Base-by-base conservation (phyloP, 257 asterid species). In the Mentha longifolia region DNA sequence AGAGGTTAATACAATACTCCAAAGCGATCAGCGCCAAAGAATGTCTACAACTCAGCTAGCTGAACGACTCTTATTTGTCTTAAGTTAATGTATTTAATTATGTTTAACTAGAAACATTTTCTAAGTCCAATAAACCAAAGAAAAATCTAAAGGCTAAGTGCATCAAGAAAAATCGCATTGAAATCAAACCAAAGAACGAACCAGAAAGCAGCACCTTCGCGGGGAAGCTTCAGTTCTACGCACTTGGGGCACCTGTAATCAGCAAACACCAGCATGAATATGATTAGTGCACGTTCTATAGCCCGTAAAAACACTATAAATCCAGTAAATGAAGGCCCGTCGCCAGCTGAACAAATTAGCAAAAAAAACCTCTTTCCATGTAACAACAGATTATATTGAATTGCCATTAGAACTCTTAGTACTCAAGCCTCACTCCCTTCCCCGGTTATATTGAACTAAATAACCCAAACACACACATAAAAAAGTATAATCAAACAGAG, bases 161-260 rank as follows among this genome's bases (percentile, higher is more conserved):
- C 0, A 3, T 59, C 49, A 43, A 67, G 45, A 56, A 47, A 79
- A 68, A 46, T 33, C 37, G 47, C 45, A 74, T 35, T 61, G 31
- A 33, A 42, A 20, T 72, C 17, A 45, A 25, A 66, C 64, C 57
- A 80, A 43, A 67, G 67, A 70, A 92, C 96, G 39, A 84, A 95
- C 98, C 99, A 95, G 97, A 95, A 95, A 68, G 99, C 88, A 78
- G 99, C 96, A 52, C 80, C 91, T 77, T 89, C 96, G 17, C 97
- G 98, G 13, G 99, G 92, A 81, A 95, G 99, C 92, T 89, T 95
- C 63, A 92, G 68, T 66, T 92, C 89, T 1, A 87, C 93, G 46
- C 99, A 95, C 79, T 95, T 95, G 3, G 99, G 99, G 75, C 99
- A 92, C 89, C 99, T 95, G 76, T 20, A 69, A 66, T 31, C 33